Conservation (phyloP, 2,329 filamentous ascomycete species). For the Phyllosticta citribraziliensis region DNA sequence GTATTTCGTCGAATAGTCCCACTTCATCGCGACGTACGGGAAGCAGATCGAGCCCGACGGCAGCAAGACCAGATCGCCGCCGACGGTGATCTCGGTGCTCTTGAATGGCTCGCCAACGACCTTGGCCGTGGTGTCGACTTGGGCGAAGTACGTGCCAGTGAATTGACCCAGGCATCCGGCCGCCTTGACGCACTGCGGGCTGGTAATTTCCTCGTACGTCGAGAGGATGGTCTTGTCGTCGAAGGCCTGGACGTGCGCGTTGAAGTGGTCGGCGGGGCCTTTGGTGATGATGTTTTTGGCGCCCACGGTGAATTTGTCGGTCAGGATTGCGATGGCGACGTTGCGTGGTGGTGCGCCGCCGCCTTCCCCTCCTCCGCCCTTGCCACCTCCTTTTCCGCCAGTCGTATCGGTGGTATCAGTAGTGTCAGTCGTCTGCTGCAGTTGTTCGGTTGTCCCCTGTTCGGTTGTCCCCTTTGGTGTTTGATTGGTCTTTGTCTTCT, state of each 20-base stretch:
- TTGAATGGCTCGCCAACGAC: constrained; percentile 43
- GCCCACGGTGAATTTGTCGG: constrained; percentile 34
- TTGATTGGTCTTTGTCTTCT: neutral
- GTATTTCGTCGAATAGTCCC: constrained; percentile 23
- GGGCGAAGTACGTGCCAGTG: constrained; percentile 50
- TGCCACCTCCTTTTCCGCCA: no score
- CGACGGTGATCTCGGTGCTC: constrained; percentile 44
- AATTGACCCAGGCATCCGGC: constrained; percentile 50
- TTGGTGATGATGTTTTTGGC: constrained; percentile 47
- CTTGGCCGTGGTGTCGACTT: constrained; percentile 41
- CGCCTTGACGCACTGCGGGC: constrained; percentile 44
- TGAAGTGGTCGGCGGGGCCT: constrained; percentile 45
- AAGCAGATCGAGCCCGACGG: constrained; percentile 50
- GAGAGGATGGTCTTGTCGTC: constrained; percentile 43
- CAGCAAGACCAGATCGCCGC: constrained; percentile 53
- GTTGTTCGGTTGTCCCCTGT: neutral
- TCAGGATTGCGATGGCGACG: neutral
- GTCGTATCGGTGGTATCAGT: neutral
- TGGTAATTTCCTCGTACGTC: constrained; percentile 52
- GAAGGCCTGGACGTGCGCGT: constrained; percentile 49
- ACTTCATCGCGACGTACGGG: constrained; percentile 49
- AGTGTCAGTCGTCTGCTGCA: no score
- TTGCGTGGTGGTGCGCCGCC: constrained; percentile 16
- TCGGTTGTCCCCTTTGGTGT: neutral
- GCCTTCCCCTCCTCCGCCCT: neutral